Percentiles rank a stretch among this genome's conserved stretches.
Evolutionary conservation across 371 early-diverging fungal genomes (phyloP).

Genomic region (Thermomucor indicae-seudaticae): DNA sequence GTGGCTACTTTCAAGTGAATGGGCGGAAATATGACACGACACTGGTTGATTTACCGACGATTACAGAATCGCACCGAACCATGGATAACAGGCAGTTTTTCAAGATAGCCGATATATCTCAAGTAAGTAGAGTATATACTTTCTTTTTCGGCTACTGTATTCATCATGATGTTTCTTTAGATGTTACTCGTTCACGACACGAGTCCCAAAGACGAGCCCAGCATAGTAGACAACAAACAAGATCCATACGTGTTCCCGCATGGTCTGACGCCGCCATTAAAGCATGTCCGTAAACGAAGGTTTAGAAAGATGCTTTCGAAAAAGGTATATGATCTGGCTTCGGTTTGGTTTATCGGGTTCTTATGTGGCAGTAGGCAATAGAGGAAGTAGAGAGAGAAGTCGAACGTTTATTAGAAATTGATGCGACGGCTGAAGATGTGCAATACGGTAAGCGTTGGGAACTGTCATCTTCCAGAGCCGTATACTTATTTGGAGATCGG

Average conservation of each 20-base stretch:
- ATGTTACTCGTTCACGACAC: slow-evolving; percentile 55
- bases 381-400: slow-evolving; percentile 92
- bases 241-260: slow-evolving; percentile 71
- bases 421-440: slow-evolving; percentile 78
- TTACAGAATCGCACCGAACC: slow-evolving; percentile 96
- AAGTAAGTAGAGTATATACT: slow-evolving; percentile 41
- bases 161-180: slow-evolving; percentile 17
- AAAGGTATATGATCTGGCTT: slow-evolving; percentile 37
- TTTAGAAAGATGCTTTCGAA: slow-evolving; percentile 91
- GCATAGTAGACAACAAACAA: slow-evolving; percentile 24
- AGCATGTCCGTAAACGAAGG: slow-evolving; percentile 79
- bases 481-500: neutral
- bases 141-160: neutral
- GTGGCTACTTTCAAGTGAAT: slow-evolving; percentile 65
- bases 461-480: neutral
- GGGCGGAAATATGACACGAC: slow-evolving; percentile 57
- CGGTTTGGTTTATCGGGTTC: slow-evolving; percentile 1
- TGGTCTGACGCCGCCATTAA: slow-evolving; percentile 91
- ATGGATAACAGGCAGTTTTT: slow-evolving; percentile 93
- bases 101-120: slow-evolving; percentile 97
- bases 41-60: slow-evolving; percentile 92
- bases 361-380: slow-evolving; percentile 57
- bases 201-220: slow-evolving; percentile 20
- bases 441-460: slow-evolving; percentile 45
- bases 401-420: slow-evolving; percentile 78